Percentiles rank a stretch among this genome's conserved stretches.
Evolutionary conservation across 2,329 filamentous ascomycete genomes (phyloP).

Genomic region (Pyrenophora tritici-repentis): DNA sequence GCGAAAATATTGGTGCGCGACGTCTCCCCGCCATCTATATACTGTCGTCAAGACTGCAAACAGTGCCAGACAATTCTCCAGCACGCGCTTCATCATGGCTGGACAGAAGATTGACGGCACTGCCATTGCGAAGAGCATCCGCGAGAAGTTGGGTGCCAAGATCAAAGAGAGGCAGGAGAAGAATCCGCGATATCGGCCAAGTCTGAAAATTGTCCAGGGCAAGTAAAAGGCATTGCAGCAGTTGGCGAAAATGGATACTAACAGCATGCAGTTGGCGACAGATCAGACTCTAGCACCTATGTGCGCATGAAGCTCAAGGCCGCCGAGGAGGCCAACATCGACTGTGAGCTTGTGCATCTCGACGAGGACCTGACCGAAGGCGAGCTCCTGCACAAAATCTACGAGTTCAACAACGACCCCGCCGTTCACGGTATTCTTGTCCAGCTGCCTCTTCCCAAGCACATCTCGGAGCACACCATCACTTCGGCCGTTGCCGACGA

Average conservation of each 20-base stretch:
- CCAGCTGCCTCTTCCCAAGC: slow-evolving; percentile 85
- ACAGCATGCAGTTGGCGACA: slow-evolving; percentile 72
- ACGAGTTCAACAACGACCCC: slow-evolving; percentile 82
- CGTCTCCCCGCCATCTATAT: slow-evolving; percentile 25
- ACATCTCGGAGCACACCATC: slow-evolving; percentile 87
- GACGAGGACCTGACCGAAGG: slow-evolving; percentile 79
- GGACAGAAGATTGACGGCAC: slow-evolving; percentile 94
- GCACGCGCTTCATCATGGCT: slow-evolving; percentile 70
- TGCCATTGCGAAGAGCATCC: slow-evolving; percentile 89
- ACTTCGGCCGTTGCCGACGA: slow-evolving; percentile 89
- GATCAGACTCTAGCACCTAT: slow-evolving; percentile 95
- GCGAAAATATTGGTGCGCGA: slow-evolving; percentile 32
- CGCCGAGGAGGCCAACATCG: slow-evolving; percentile 90
- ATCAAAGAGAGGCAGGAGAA: slow-evolving; percentile 79
- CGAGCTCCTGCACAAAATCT: slow-evolving; percentile 83
- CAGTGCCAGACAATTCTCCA: slow-evolving; percentile 51
- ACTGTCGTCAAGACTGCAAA: slow-evolving; percentile 17
- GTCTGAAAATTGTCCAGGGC: slow-evolving; percentile 95
- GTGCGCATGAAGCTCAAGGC: slow-evolving; percentile 99
- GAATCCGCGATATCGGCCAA: slow-evolving; percentile 88
- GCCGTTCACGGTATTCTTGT: slow-evolving; percentile 90
- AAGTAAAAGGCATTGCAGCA: slow-evolving; percentile 35
- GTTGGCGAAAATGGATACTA: slow-evolving; percentile 2
- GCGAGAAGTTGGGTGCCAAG: slow-evolving; percentile 77
- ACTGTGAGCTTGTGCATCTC: slow-evolving; percentile 83